These are phyloP conservation scores for Cryptosporidium ubiquitum DNA, from an alignment of 169 alveolate genomes.

Conservation along the genomic window DNA sequence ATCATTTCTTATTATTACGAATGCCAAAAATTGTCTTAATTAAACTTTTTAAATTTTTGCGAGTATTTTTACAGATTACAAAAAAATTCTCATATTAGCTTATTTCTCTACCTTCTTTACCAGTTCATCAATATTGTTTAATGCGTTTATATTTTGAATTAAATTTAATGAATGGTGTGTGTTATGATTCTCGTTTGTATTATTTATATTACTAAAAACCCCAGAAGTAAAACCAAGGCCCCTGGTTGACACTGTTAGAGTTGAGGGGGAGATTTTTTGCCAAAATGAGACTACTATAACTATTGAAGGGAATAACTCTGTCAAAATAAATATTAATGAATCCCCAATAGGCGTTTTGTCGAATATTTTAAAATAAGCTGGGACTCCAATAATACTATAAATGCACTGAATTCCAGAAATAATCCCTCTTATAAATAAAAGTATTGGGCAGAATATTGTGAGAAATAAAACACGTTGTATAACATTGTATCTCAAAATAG, in stretches of 20 bases:
- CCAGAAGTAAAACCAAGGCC: slow-evolving; percentile 52
- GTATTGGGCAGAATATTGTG: slow-evolving; percentile 72
- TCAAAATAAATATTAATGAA: slow-evolving; percentile 18
- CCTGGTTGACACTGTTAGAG: slow-evolving; percentile 12
- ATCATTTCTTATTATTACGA: slow-evolving; percentile 1
- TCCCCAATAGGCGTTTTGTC: slow-evolving; percentile 66
- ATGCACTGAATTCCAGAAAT: slow-evolving; percentile 47
- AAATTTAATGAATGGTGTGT: neutral
- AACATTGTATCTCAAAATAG: slow-evolving; percentile 58
- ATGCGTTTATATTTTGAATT: slow-evolving; percentile 23
- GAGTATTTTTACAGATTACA: neutral
- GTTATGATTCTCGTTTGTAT: slow-evolving; percentile 6
- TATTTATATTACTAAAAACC: neutral
- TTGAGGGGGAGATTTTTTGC: slow-evolving; percentile 58
- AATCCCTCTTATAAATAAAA: slow-evolving; percentile 25
- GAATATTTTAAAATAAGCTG: neutral
- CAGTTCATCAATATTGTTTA: slow-evolving; percentile 3
- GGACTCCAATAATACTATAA: slow-evolving; percentile 1
- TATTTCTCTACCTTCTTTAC: neutral
- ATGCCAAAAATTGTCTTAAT: neutral
- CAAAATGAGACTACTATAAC: slow-evolving; percentile 55
- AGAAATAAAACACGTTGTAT: slow-evolving; percentile 54
- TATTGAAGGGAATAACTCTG: slow-evolving; percentile 60
- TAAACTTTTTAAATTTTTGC: neutral
- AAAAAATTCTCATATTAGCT: neutral